phyloP scores from a whole-genome alignment of 495 filamentous ascomycete genomes.

The Penicillium cosmopolitanum region DNA sequence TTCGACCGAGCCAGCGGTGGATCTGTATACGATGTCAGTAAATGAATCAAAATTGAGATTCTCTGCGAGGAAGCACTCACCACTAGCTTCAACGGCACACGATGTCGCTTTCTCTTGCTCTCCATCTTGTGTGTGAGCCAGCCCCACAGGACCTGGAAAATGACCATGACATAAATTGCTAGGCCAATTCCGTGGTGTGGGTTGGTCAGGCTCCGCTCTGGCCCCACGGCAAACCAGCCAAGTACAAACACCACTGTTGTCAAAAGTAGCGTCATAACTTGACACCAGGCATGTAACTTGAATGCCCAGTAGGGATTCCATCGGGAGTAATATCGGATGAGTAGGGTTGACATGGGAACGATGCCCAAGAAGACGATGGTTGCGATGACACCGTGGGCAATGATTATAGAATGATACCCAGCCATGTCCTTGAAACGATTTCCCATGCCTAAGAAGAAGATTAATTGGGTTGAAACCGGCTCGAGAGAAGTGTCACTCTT shows the following conservation, averaged over 20 bases:
- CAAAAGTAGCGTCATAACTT: constrained; percentile 66
- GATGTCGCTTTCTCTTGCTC: constrained; percentile 58
- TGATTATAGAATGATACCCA: constrained; percentile 78
- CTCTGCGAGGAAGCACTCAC: constrained; percentile 43
- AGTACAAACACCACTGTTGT: constrained; percentile 35
- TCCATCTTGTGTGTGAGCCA: constrained; percentile 66
- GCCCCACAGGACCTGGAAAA: constrained; percentile 81
- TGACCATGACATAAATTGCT: constrained; percentile 81
- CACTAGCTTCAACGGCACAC: constrained; percentile 71
- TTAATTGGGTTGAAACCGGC: constrained; percentile 6
- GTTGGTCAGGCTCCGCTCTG: constrained; percentile 78
- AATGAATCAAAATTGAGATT: background rate
- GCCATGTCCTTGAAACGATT: constrained; percentile 79
- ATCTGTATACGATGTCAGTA: constrained; percentile 40
- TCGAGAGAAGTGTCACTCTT: background rate
- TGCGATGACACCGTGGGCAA: constrained; percentile 82
- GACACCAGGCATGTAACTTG: constrained; percentile 81
- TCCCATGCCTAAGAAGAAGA: constrained; percentile 74
- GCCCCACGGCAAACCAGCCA: constrained; percentile 36
- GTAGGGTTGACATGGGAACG: constrained; percentile 76
- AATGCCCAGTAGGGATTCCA: constrained; percentile 67
- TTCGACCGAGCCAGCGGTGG: constrained; percentile 86
- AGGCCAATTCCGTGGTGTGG: constrained; percentile 95
- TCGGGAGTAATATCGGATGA: constrained; percentile 72
- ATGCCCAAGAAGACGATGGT: constrained; percentile 86